A percentile compares a stretch with the other conserved stretches of the same genome.
phyloP scores from a whole-genome alignment of 192 early-diverging fungal species.

The Nowakowskiella sp. region DNA sequence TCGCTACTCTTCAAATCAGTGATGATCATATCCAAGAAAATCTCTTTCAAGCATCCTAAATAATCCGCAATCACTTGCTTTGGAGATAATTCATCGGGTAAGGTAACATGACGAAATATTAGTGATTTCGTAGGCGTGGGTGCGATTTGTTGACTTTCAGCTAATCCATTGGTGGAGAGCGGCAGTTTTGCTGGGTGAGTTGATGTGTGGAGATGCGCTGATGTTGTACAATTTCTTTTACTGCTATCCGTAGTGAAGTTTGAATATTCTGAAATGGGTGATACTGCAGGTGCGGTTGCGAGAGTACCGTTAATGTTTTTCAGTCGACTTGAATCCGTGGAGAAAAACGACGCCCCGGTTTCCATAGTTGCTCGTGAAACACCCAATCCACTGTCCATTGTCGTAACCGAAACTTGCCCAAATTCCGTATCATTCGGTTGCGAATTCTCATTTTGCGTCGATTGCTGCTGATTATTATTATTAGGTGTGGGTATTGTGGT shows the following conservation, averaged over 20 bases:
- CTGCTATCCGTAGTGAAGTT: neutral
- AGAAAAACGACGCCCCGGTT: too few relatives aligned
- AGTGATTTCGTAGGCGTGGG: neutral
- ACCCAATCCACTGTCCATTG: too few relatives aligned
- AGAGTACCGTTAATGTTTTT: too few relatives aligned
- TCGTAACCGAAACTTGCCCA: too few relatives aligned
- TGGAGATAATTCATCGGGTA: neutral
- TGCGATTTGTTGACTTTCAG: neutral
- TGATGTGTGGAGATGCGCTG: neutral
- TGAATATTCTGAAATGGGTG: neutral
- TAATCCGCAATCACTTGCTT: constrained; percentile 3
- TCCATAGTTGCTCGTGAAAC: neutral
- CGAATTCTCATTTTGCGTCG: too few relatives aligned
- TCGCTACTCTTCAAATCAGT: constrained; percentile 1
- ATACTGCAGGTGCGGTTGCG: too few relatives aligned
- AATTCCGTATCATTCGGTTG: too few relatives aligned
- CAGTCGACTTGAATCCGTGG: too few relatives aligned
- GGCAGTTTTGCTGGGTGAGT: too few relatives aligned
- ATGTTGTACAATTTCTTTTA: too few relatives aligned
- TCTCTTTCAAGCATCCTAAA: neutral
- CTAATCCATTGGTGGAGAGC: neutral
- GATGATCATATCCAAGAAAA: neutral
- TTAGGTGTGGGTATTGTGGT: neutral
- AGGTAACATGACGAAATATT: neutral
- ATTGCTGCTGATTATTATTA: too few relatives aligned